Conservation (phyloP, 305 asterid genomes). For the Fraxinus angustifolia region DNA sequence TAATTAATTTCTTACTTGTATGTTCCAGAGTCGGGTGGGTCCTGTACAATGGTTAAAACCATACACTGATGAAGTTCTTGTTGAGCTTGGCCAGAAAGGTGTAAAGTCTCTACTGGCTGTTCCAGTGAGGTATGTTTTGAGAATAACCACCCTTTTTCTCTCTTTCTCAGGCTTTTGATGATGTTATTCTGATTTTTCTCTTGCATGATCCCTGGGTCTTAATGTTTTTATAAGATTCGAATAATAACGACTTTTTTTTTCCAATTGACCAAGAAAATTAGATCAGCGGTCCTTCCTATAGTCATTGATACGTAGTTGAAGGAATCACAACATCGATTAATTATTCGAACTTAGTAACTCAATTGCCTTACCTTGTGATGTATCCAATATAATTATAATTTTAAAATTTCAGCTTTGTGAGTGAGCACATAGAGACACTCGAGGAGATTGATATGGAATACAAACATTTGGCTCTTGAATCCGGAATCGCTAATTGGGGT, state of each 20-base stretch:
- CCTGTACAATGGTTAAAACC: constrained; percentile 98
- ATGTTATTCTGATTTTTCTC: background rate
- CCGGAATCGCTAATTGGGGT: constrained; percentile 87
- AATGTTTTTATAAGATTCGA: background rate
- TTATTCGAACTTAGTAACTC: background rate
- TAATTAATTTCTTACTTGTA: background rate
- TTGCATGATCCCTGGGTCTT: background rate
- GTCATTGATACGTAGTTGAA: background rate
- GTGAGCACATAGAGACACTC: constrained; percentile 96
- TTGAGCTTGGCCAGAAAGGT: constrained; percentile 81
- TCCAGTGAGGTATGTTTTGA: constrained; percentile 62
- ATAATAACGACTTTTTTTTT: too few relatives aligned
- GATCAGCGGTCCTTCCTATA: background rate
- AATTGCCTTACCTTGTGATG: background rate
- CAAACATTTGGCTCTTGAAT: constrained; percentile 73
- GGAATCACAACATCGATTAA: background rate
- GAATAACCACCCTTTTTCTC: background rate
- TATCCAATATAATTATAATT: background rate
- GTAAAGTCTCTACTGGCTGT: constrained; percentile 81
- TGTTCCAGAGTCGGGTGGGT: constrained; percentile 83
- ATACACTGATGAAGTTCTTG: constrained; percentile 90
- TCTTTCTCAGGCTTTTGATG: background rate
- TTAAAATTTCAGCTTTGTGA: constrained; percentile 69
- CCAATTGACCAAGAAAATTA: background rate
- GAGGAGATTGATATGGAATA: constrained; percentile 98